phyloP scores from a whole-genome alignment of 805 yeast species.

The Grigorovia yakushimaensis region DNA sequence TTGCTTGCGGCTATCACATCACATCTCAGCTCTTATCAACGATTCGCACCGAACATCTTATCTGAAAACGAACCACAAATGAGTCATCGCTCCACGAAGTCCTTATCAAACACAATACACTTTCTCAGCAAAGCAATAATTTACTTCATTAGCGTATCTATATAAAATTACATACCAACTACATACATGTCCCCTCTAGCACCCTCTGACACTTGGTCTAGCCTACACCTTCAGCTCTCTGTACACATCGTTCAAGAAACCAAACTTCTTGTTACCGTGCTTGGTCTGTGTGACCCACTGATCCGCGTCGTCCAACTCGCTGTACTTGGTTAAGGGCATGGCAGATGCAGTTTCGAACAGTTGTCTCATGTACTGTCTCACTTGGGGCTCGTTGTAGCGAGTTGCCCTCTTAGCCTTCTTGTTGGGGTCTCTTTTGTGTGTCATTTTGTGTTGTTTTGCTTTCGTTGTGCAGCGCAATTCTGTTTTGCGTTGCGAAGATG shows the following conservation, averaged over 20 bases:
- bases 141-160: not conserved
- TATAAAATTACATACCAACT: not conserved
- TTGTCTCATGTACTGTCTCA: slow-evolving; percentile 13
- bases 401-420: not conserved
- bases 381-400: slow-evolving; percentile 4
- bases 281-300: slow-evolving; percentile 11
- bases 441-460: not conserved
- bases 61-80: no score
- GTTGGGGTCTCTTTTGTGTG: slow-evolving; percentile 19
- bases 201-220: not conserved
- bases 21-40: no score
- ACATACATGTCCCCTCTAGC: not conserved
- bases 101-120: no score
- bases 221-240: slow-evolving; percentile 10
- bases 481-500: not conserved
- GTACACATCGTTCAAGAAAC: slow-evolving; percentile 20
- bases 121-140: no score
- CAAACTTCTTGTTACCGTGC: slow-evolving; percentile 24
- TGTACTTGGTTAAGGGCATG: not conserved
- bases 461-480: not conserved
- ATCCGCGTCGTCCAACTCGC: not conserved
- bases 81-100: no score
- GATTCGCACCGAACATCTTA: no score
- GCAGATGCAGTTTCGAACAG: slow-evolving; percentile 5
- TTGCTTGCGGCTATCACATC: no score